These are phyloP conservation scores for Falciphora oryzae DNA, from an alignment of 2,329 filamentous ascomycete genomes.

Conservation along the genomic window DNA sequence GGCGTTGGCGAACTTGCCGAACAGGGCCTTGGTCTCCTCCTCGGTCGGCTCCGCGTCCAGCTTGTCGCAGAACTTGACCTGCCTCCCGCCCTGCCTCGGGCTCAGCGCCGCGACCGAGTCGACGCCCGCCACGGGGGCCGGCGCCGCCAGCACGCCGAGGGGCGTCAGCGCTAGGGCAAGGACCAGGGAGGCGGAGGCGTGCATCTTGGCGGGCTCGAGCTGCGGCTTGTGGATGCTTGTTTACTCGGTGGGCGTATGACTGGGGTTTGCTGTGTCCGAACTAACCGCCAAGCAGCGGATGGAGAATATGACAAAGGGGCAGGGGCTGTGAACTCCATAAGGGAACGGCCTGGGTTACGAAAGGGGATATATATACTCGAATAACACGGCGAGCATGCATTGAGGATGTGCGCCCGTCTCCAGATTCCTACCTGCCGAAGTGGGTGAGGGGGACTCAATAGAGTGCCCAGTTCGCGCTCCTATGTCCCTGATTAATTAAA, in stretches of 20 bases:
- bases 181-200: not conserved
- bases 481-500: not conserved
- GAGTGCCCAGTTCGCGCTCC: not conserved
- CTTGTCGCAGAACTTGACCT: conserved; percentile 13
- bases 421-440: not conserved
- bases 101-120: not conserved
- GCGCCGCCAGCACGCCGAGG: not conserved
- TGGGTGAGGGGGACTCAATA: not conserved
- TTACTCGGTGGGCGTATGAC: not conserved
- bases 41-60: conserved; percentile 17
- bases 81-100: conserved; percentile 1
- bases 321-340: not conserved
- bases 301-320: not conserved
- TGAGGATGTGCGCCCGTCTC: too few relatives aligned
- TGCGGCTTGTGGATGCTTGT: too few relatives aligned
- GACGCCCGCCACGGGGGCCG: not conserved
- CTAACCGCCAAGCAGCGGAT: too few relatives aligned
- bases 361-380: not conserved
- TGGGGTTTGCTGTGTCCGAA: too few relatives aligned
- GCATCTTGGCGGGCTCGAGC: not conserved
- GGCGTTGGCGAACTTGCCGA: conserved; percentile 20
- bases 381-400: too few relatives aligned
- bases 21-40: conserved; percentile 18
- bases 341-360: too few relatives aligned
- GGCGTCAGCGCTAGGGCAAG: not conserved